Evolutionary conservation across 129 eudicot genomes (phyloP).

Genomic region (Calendula officinalis): DNA sequence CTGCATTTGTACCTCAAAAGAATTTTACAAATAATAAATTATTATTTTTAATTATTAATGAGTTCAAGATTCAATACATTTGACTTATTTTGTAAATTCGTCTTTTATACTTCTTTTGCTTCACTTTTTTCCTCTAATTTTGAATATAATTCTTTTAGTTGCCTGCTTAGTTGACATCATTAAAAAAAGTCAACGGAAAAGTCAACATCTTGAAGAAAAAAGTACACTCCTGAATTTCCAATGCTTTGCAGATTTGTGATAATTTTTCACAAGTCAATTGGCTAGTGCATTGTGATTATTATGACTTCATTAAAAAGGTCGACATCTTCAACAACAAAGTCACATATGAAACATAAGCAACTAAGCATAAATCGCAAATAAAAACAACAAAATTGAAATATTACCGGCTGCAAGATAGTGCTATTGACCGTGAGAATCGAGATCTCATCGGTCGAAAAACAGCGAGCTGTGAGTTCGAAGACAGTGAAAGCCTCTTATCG

Average conservation of each 20-base stretch:
- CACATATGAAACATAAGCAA: background rate
- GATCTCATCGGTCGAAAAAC: conserved; percentile 97
- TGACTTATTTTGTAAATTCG: conserved; percentile 68
- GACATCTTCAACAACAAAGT: too few relatives aligned
- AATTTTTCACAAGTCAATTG: too few relatives aligned
- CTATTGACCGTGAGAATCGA: conserved; percentile 87
- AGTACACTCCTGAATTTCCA: background rate
- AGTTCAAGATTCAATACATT: conserved; percentile 46
- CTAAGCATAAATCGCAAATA: background rate
- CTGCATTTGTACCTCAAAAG: conserved; percentile 38
- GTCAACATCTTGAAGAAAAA: conserved; percentile 18
- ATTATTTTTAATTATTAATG: conserved; percentile 7
- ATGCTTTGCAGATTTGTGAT: too few relatives aligned
- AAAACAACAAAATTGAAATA: background rate
- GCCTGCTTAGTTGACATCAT: conserved; percentile 33
- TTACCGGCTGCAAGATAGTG: conserved; percentile 67
- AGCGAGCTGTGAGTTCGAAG: conserved; percentile 54
- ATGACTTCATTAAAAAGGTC: too few relatives aligned
- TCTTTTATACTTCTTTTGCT: conserved; percentile 74
- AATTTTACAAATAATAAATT: background rate
- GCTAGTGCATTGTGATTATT: too few relatives aligned
- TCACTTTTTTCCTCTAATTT: conserved; percentile 81
- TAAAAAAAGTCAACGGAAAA: background rate
- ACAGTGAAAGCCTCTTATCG: conserved; percentile 61
- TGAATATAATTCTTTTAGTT: conserved; percentile 61